Evolutionary conservation across 2,329 filamentous ascomycete genomes (phyloP), one percentile per base, ranked within the genome.

Genomic region (Aspergillus jensenii): DNA sequence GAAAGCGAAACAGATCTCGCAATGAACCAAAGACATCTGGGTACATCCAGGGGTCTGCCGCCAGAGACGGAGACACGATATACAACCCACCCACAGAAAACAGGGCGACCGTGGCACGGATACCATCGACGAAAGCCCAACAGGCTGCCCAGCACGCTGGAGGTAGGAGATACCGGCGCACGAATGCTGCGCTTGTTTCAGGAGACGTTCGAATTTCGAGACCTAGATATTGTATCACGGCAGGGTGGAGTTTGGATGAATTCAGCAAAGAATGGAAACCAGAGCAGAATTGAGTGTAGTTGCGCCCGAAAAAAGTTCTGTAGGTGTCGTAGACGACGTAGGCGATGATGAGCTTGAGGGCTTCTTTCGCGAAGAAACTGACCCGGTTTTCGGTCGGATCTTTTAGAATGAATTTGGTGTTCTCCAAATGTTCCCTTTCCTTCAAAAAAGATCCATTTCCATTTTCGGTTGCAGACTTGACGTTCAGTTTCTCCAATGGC

Each of bases 41-140:
- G 52, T 64, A 62, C 62, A 62, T 64, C 62, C 62, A 64, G 37
- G 62, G 58, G 27, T 64, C 62, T 9, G 19, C 55, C 2, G 59
- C 51, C 17, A 55, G 39, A 9, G 31, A 17, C 4, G 57, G 45
- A 4, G 52, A 48, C 6, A 60, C 12, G 12, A 52, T 11, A 19
- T 52, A 37, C 12, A 62, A 27, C 7, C 52, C 21, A 17, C 52
- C 56, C 14, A 62, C 59, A 3, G 37, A 52, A 23, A 62, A 25
- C 4, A 62, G 33, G 17, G 44, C 56, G 6, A 44, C 23, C 3
- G 44, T 43, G 14, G 62, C 56, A 43, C 56, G 60, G 31, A 59
- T 54, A 3, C 58, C 62, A 23, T 62, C 62, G 35, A 64, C 45
- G 27, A 64, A 64, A 6, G 60, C 57, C 37, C 60, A 64, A 5